Conservation (phyloP, 2,329 filamentous ascomycete species). For the Pseudonectria foliicola region DNA sequence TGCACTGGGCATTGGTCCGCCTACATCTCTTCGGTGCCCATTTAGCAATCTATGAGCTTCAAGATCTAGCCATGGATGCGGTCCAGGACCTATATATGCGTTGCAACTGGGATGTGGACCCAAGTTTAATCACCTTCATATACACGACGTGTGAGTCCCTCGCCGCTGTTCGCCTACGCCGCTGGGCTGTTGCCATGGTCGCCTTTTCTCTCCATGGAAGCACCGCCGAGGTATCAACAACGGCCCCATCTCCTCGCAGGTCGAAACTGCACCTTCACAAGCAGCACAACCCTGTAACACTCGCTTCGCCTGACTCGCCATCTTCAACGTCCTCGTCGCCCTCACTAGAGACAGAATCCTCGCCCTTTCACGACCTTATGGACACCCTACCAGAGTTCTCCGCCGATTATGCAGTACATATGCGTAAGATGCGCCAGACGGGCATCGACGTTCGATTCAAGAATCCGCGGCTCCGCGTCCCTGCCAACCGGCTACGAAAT, state of each 20-base stretch:
- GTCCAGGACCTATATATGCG: constrained; percentile 53
- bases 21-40: constrained; percentile 51
- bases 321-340: constrained; percentile 48
- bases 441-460: constrained; percentile 48
- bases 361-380: constrained; percentile 37
- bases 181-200: constrained; percentile 55
- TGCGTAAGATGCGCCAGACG: constrained; percentile 44
- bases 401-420: constrained; percentile 44
- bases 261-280: no score
- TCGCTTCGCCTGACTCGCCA: constrained; percentile 21
- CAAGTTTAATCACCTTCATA: constrained; percentile 42
- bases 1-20: constrained; percentile 50
- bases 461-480: constrained; percentile 53
- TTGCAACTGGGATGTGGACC: constrained; percentile 51
- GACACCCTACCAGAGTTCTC: constrained; percentile 38
- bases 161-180: constrained; percentile 44
- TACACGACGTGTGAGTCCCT: constrained; percentile 46
- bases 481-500: constrained; percentile 47
- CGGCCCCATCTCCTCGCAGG: background rate
- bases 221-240: constrained; percentile 10
- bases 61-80: constrained; percentile 51
- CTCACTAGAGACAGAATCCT: constrained; percentile 27
- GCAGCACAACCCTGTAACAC: no score
- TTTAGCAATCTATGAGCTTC: constrained; percentile 41
- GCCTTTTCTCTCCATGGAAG: constrained; percentile 45